These are phyloP conservation scores for Mucor piriformis DNA, from an alignment of 371 early-diverging fungal species.

Conservation along the genomic window DNA sequence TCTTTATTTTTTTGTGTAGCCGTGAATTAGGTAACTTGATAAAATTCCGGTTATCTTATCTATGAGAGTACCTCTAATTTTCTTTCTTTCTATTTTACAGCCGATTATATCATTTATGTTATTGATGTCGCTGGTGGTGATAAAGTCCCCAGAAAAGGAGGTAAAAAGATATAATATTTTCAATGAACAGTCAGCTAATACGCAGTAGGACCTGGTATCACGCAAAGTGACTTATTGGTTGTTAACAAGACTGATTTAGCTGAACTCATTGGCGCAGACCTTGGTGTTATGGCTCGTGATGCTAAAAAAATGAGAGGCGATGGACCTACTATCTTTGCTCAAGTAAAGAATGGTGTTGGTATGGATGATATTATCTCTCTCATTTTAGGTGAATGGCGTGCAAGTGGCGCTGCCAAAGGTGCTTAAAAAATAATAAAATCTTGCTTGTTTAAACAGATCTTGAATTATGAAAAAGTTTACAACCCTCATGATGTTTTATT, in stretches of 20 bases:
- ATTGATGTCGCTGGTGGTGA: slow-evolving; percentile 97
- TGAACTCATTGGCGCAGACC: slow-evolving; percentile 83
- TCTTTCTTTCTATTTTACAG: slow-evolving; percentile 39
- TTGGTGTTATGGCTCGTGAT: slow-evolving; percentile 90
- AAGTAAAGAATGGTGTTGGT: slow-evolving; percentile 87
- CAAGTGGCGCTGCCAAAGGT: slow-evolving; percentile 57
- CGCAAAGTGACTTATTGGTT: slow-evolving; percentile 88
- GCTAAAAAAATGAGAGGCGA: slow-evolving; percentile 83
- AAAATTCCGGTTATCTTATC: slow-evolving; percentile 15
- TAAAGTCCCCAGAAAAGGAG: slow-evolving; percentile 88
- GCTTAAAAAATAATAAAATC: not conserved
- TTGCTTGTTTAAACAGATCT: too few species aligned
- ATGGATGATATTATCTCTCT: slow-evolving; percentile 80
- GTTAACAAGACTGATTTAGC: slow-evolving; percentile 97
- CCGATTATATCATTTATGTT: slow-evolving; percentile 95
- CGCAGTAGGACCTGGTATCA: slow-evolving; percentile 83
- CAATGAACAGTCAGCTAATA: not conserved
- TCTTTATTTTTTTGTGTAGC: slow-evolving; percentile 28
- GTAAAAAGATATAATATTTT: slow-evolving; percentile 10
- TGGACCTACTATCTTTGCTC: slow-evolving; percentile 84
- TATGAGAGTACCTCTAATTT: not conserved
- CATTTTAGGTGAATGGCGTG: slow-evolving; percentile 79
- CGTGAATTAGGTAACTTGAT: slow-evolving; percentile 51
- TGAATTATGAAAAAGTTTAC: too few species aligned
- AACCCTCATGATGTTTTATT: too few species aligned